Base-by-base conservation (phyloP, 192 early-diverging fungal genomes). In the Mortierella claussenii region DNA sequence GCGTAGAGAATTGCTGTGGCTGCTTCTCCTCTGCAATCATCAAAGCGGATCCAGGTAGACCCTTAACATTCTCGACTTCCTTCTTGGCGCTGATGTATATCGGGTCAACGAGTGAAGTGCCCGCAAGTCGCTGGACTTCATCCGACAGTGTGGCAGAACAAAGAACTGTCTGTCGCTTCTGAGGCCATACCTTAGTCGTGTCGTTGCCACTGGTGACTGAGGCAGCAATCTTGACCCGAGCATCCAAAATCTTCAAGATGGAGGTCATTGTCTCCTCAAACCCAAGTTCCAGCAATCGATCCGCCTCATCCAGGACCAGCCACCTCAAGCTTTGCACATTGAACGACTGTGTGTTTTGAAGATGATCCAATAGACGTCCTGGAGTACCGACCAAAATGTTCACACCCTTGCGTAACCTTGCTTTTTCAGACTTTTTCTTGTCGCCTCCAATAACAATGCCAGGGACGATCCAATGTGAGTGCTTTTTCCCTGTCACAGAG, bases 251-350 rank as follows among this genome's bases (percentile, higher is more conserved):
- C 52, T 85, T 80, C 63, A 93, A 68, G 44, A 93, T 94, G 36
- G 85, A 80, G 40, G 85, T 85, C 61, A 94, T 80, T 18, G 90
- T 90, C 57, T 93, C 90, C 53, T 93, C 91, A 54, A 94, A 98
- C 1, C 98, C 98, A 17, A 97, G 87, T 61, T 99, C 96, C 58
- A 99, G 81, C 64, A 99, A 83, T 13, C 94, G 87, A 86, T 99
- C 98, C 11, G 97, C 98, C 80, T 99, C 98, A 81, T 99, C 98
- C 26, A 99, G 82, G 3, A 99, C 94, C 27, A 99, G 69, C 98
- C 98, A 99, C 43, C 92, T 84, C 66, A 99, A 73, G 79, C 96
- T 89, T 46, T 90, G 85, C 6, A 94, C 82, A 12, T 89, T 79
- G 74, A 99, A 97, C 24, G 93, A 87, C 86, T 88, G 81, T 33